Evolutionary conservation across 345 rosid species (phyloP).

Genomic region (Cochlearia excelsa): DNA sequence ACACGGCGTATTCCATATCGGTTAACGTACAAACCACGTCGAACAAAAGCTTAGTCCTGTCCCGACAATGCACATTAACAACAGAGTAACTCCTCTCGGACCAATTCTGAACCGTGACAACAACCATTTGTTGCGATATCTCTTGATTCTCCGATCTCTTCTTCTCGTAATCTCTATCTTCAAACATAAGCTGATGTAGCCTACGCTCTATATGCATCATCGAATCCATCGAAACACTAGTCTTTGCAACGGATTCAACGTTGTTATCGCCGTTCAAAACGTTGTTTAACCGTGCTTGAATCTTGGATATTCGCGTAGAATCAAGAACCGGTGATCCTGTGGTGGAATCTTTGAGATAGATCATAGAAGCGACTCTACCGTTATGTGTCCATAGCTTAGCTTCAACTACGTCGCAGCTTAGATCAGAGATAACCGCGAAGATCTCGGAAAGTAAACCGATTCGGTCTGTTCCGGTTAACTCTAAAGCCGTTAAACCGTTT

Average conservation of each 20-base stretch:
- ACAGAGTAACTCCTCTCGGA: slow-evolving; percentile 75
- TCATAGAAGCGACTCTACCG: not conserved
- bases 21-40: slow-evolving; percentile 95
- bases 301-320: not conserved
- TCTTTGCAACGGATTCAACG: not conserved
- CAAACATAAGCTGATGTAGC: slow-evolving; percentile 95
- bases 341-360: not conserved
- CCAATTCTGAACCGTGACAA: slow-evolving; percentile 85
- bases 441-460: not conserved
- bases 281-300: not conserved
- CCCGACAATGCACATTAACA: slow-evolving; percentile 85
- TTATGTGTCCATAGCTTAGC: slow-evolving; percentile 6
- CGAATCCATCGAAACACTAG: slow-evolving; percentile 47
- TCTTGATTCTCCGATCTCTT: slow-evolving; percentile 41
- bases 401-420: not conserved
- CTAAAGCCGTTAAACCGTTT: not conserved
- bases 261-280: not conserved
- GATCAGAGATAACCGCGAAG: slow-evolving; percentile 2
- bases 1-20: slow-evolving; percentile 91
- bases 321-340: not conserved
- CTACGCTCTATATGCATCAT: slow-evolving; percentile 81
- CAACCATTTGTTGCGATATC: slow-evolving; percentile 49
- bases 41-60: slow-evolving; percentile 78
- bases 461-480: slow-evolving; percentile 1
- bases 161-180: slow-evolving; percentile 83